Evolutionary conservation across 2,329 filamentous ascomycete species (phyloP).

Genomic region (Monilinia vaccinii-corymbosi): DNA sequence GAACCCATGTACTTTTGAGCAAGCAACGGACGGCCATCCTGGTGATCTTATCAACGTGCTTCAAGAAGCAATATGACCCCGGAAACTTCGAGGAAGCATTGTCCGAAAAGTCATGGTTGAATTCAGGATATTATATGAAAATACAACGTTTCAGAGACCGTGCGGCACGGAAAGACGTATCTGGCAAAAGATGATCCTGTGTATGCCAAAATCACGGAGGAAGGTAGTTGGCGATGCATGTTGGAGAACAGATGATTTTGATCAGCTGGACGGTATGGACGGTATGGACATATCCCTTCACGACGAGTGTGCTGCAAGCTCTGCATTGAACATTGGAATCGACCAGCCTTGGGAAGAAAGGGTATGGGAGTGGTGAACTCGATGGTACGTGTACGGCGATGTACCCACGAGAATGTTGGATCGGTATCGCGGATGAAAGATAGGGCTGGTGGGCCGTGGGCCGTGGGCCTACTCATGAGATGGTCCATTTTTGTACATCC

Average conservation of each 20-base stretch:
- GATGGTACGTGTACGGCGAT: neutral
- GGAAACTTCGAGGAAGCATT: neutral
- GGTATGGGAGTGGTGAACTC: neutral
- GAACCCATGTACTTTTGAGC: neutral
- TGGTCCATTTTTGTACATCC: neutral
- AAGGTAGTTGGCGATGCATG: neutral
- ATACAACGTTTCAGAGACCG: neutral
- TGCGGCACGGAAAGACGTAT: neutral
- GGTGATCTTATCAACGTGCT: neutral
- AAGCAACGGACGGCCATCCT: neutral
- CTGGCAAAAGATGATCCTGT: neutral
- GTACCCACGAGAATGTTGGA: slow-evolving; percentile 1
- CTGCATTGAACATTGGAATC: neutral
- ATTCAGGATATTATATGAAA: neutral
- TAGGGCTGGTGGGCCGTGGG: too few species aligned
- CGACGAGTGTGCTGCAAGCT: neutral
- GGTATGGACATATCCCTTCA: too few species aligned
- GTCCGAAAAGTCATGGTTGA: neutral
- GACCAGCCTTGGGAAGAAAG: neutral
- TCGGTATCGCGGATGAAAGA: neutral
- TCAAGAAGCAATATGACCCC: neutral
- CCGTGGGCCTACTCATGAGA: neutral
- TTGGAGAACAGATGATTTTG: neutral
- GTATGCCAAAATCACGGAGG: neutral
- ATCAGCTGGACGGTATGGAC: neutral